Evolutionary conservation across 768 basidiomycete genomes (phyloP).

Genomic region (Serendipita vermifera): DNA sequence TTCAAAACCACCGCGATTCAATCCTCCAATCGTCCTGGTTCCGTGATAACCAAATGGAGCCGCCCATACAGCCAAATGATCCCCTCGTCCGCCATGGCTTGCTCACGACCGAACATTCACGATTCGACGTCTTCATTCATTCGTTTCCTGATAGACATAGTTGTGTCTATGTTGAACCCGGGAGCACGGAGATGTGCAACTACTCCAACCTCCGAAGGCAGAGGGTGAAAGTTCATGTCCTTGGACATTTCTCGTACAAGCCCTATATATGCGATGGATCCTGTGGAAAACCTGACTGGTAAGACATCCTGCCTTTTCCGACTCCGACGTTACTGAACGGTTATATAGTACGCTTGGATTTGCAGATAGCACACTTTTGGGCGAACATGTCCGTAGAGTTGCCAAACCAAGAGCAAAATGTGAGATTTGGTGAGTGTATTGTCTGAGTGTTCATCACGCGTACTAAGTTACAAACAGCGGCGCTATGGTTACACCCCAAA

Average conservation of each 20-base stretch:
- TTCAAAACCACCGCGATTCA: too few species aligned
- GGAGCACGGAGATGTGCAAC: neutral
- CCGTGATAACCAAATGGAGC: neutral
- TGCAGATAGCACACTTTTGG: neutral
- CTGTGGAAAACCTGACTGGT: neutral
- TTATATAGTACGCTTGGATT: neutral
- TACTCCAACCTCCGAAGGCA: neutral
- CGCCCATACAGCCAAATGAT: neutral
- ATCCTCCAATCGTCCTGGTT: neutral
- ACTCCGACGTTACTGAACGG: too few species aligned
- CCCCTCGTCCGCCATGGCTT: neutral
- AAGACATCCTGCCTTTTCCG: neutral
- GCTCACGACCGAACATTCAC: neutral
- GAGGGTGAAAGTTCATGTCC: neutral
- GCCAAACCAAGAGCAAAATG: neutral
- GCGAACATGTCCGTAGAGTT: neutral
- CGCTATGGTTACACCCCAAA: too few species aligned
- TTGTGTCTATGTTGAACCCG: neutral
- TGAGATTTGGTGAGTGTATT: neutral
- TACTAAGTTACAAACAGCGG: too few species aligned
- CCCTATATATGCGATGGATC: neutral
- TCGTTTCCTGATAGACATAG: neutral
- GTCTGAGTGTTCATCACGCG: too few species aligned
- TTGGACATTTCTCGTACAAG: neutral
- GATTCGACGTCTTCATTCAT: neutral